These are phyloP conservation scores for Tricholoma bakamatsutake DNA, from an alignment of 768 basidiomycete genomes.

Conservation along the genomic window DNA sequence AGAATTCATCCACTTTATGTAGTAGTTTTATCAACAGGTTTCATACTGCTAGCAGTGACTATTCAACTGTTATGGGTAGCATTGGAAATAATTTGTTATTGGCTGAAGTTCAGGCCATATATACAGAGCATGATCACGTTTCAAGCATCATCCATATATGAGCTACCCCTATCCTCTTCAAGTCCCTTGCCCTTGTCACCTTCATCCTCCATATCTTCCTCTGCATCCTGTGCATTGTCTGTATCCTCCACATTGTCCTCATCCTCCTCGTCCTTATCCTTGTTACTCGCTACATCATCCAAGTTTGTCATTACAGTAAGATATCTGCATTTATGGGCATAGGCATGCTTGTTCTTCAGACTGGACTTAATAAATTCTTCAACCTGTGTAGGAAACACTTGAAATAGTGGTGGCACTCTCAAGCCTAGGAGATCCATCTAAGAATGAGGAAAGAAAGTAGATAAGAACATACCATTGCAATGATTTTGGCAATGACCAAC, in stretches of 20 bases:
- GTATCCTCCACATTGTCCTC: neutral
- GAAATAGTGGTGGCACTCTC: neutral
- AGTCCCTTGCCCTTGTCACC: neutral
- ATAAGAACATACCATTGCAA: constrained; percentile 1
- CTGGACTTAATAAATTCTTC: constrained; percentile 1
- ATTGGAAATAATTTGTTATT: neutral
- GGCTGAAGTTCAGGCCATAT: neutral
- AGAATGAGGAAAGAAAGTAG: neutral
- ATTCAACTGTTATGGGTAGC: neutral
- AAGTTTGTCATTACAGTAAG: neutral
- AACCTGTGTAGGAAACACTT: neutral
- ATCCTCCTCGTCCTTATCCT: neutral
- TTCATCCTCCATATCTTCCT: too few relatives aligned
- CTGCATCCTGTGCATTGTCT: neutral
- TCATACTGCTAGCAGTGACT: neutral
- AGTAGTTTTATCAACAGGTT: too few relatives aligned
- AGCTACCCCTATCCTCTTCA: too few relatives aligned
- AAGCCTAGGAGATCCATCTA: neutral
- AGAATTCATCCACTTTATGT: too few relatives aligned
- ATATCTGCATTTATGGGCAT: neutral
- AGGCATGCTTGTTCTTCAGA: neutral
- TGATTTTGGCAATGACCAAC: neutral
- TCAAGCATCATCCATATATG: neutral
- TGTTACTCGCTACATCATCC: neutral
- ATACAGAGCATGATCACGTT: neutral